Evolutionary conservation across 495 filamentous ascomycete species (phyloP).

Genomic region (Clavariopsis aquatica): DNA sequence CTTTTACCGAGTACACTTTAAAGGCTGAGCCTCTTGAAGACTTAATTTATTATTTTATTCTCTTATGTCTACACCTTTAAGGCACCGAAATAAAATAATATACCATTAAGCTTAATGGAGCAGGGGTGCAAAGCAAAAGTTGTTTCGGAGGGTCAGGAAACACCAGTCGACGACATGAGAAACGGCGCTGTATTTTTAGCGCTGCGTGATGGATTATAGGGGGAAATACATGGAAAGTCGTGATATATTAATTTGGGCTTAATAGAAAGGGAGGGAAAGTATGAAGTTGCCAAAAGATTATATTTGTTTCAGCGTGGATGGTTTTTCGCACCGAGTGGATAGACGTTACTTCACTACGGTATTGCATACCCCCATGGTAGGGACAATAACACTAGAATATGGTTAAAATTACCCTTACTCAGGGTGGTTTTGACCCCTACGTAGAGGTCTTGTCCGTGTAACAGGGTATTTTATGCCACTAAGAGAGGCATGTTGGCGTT

Average conservation of each 20-base stretch:
- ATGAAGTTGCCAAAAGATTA: background rate
- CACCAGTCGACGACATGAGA: background rate
- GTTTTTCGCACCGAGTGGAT: slow-evolving; percentile 1
- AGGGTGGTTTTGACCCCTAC: too few species aligned
- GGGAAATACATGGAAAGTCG: too few species aligned
- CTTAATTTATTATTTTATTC: background rate
- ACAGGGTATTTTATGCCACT: too few species aligned
- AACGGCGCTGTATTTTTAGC: background rate
- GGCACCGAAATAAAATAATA: background rate
- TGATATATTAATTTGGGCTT: too few species aligned
- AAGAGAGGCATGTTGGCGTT: too few species aligned
- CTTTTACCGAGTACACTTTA: background rate
- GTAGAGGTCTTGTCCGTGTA: too few species aligned
- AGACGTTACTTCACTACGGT: too few species aligned
- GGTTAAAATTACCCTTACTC: too few species aligned
- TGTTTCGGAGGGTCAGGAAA: background rate
- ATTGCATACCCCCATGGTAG: too few species aligned
- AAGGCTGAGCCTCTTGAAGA: background rate
- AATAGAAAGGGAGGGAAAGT: too few species aligned
- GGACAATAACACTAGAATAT: too few species aligned
- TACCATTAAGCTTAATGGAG: background rate
- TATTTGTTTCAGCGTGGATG: background rate
- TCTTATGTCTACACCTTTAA: background rate
- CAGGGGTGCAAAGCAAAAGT: slow-evolving; percentile 2
- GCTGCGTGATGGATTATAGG: too few species aligned